phyloP scores from a whole-genome alignment of 768 basidiomycete genomes.

The Gymnopilus junonius region DNA sequence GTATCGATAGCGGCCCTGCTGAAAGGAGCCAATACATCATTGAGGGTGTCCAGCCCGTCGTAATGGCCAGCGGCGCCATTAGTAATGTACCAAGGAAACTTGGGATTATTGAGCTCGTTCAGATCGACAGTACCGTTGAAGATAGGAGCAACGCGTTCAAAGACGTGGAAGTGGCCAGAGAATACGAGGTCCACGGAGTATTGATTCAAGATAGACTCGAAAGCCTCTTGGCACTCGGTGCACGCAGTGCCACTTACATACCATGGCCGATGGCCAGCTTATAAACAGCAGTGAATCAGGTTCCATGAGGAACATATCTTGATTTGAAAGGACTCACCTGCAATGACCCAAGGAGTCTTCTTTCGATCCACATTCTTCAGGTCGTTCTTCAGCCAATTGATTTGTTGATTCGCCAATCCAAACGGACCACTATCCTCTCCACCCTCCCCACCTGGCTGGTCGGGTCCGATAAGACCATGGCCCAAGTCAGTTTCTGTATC shows the following conservation, averaged over 20 bases:
- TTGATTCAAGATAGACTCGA: constrained; percentile 13
- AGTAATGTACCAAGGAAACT: constrained; percentile 22
- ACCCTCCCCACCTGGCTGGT: constrained; percentile 17
- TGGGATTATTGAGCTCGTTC: constrained; percentile 21
- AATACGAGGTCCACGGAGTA: constrained; percentile 21
- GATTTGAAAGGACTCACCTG: not conserved
- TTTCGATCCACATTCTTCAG: constrained; percentile 18
- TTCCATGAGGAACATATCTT: not conserved
- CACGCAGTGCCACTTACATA: constrained; percentile 13
- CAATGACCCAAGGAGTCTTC: constrained; percentile 24
- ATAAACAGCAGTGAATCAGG: not conserved
- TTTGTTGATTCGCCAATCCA: constrained; percentile 21
- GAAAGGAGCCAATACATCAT: not conserved
- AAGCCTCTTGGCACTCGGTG: constrained; percentile 16
- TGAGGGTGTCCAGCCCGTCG: constrained; percentile 20
- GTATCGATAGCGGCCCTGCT: constrained; percentile 11
- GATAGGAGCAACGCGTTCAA: constrained; percentile 16
- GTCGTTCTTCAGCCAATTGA: constrained; percentile 22
- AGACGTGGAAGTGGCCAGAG: constrained; percentile 20
- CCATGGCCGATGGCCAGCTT: constrained; percentile 22
- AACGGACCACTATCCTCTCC: constrained; percentile 24
- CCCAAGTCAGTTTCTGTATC: constrained; percentile 26
- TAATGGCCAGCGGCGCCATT: constrained; percentile 27
- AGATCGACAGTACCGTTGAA: constrained; percentile 18
- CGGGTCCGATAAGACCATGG: constrained; percentile 17